Percentiles rank a stretch among this genome's conserved stretches.
Evolutionary conservation across 164 flowering plant species (phyloP).

Genomic region (Vitis cinerea): DNA sequence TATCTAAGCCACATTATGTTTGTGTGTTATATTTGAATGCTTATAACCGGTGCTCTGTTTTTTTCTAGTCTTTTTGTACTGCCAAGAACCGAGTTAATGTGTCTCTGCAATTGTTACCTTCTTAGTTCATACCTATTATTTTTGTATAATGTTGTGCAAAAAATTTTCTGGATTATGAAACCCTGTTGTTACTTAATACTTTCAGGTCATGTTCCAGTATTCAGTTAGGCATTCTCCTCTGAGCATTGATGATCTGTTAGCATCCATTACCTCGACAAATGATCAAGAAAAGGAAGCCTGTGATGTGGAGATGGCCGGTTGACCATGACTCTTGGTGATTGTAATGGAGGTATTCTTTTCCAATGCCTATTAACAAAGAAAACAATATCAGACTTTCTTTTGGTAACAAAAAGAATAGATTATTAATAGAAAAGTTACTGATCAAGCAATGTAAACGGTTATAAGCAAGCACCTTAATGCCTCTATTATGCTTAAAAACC

Average conservation of each 20-base stretch:
- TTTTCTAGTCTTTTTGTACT: too few relatives aligned
- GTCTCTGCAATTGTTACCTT: too few relatives aligned
- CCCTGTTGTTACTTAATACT: not conserved
- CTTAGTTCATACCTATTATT: not conserved
- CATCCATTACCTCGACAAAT: constrained; percentile 39
- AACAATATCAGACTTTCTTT: not conserved
- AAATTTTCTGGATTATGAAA: not conserved
- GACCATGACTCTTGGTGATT: constrained; percentile 9
- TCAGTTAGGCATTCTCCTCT: constrained; percentile 77
- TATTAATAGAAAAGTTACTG: too few relatives aligned
- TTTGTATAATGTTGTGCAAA: not conserved
- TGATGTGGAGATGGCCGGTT: constrained; percentile 68
- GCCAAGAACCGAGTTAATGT: too few relatives aligned
- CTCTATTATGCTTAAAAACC: too few relatives aligned
- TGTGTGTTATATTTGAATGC: too few relatives aligned
- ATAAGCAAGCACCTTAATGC: too few relatives aligned
- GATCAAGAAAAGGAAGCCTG: constrained; percentile 30
- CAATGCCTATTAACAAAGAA: not conserved
- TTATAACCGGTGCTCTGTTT: too few relatives aligned
- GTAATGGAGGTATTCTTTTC: not conserved
- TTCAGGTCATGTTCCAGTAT: constrained; percentile 79
- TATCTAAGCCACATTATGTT: too few relatives aligned
- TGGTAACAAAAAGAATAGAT: not conserved
- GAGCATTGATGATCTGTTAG: constrained; percentile 64
- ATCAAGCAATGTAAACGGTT: too few relatives aligned